A percentile compares a stretch with the other conserved stretches of the same genome.
Evolutionary conservation across 192 early-diverging fungal genomes (phyloP).

Genomic region (Obelidium mucronatum): DNA sequence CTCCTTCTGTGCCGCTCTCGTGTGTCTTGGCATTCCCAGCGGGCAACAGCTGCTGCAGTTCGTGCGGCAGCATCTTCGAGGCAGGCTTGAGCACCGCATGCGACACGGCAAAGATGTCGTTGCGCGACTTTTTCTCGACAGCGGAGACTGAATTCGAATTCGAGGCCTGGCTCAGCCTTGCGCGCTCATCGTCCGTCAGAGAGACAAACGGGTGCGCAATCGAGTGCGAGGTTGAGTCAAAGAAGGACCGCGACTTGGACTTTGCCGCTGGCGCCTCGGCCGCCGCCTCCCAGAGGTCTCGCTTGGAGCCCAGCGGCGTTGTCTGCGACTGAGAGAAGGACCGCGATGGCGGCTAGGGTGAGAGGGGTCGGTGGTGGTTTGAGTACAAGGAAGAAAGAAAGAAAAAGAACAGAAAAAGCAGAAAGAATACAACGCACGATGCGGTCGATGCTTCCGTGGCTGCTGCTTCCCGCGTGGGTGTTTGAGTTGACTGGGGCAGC

Average conservation of each 20-base stretch:
- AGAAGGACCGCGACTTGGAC: not conserved
- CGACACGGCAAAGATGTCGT: constrained; percentile 50
- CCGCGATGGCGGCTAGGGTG: no score
- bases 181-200: not conserved
- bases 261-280: not conserved
- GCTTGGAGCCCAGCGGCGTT: constrained; percentile 22
- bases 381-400: no score
- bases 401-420: no score
- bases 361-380: no score
- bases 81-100: constrained; percentile 51
- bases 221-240: not conserved
- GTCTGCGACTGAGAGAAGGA: no score
- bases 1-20: no score
- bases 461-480: no score
- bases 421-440: no score
- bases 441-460: no score
- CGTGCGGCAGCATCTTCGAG: constrained; percentile 44
- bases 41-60: no score
- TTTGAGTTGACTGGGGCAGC: no score
- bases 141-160: not conserved
- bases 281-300: constrained; percentile 30
- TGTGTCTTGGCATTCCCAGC: no score
- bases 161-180: not conserved
- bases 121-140: constrained; percentile 14
- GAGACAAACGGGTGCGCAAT: not conserved